phyloP scores from a whole-genome alignment of 306 rosid species.

The Spatholobus suberectus region DNA sequence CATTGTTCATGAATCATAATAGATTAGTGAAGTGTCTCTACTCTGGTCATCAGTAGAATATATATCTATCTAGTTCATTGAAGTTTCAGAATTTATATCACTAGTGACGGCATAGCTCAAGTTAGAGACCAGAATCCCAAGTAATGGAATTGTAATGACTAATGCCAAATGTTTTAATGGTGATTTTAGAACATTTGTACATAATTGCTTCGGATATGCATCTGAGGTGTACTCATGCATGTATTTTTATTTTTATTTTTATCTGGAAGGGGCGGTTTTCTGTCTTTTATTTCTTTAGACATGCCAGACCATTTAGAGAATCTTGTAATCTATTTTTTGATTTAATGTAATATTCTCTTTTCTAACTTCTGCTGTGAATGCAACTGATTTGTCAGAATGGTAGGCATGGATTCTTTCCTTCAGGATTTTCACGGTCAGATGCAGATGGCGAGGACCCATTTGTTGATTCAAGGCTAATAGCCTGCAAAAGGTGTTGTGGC shows the following conservation, averaged over 20 bases:
- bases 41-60: slow-evolving; percentile 5
- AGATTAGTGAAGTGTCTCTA: slow-evolving; percentile 25
- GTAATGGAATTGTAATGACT: neutral
- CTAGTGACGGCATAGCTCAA: neutral
- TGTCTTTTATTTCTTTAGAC: neutral
- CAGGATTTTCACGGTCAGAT: slow-evolving; percentile 70
- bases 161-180: neutral
- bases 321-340: slow-evolving; percentile 17
- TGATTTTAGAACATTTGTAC: slow-evolving; percentile 14
- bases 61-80: neutral
- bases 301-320: neutral
- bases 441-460: slow-evolving; percentile 73
- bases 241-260: neutral
- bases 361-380: slow-evolving; percentile 53
- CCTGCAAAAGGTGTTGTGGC: slow-evolving; percentile 85
- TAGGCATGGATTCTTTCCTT: slow-evolving; percentile 70
- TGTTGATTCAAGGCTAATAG: slow-evolving; percentile 80
- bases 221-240: neutral
- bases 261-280: neutral
- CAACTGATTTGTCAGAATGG: slow-evolving; percentile 67
- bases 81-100: neutral
- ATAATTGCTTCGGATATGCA: neutral
- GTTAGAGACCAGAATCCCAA: slow-evolving; percentile 19
- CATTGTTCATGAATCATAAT: slow-evolving; percentile 30
- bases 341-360: slow-evolving; percentile 5